Evolutionary conservation across 306 rosid genomes (phyloP).

Genomic region (Lupinus albus): DNA sequence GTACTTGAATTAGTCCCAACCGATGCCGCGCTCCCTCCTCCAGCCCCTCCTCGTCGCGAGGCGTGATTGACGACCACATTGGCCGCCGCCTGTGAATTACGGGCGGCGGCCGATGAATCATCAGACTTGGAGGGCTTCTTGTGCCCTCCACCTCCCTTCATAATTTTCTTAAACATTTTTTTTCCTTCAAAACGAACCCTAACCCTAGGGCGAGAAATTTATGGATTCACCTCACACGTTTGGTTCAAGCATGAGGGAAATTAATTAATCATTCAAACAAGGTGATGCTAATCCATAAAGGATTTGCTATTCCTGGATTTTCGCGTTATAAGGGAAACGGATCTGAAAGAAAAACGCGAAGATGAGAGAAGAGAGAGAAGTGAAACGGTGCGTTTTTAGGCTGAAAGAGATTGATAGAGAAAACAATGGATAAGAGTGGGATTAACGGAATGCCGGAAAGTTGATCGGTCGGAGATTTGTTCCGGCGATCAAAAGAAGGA

Average conservation of each 20-base stretch:
- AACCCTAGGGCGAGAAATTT: constrained; percentile 29
- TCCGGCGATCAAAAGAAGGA: constrained; percentile 60
- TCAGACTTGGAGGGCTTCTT: constrained; percentile 91
- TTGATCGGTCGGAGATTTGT: constrained; percentile 47
- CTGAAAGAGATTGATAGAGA: constrained; percentile 26
- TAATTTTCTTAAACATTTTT: constrained; percentile 84
- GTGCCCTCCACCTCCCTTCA: constrained; percentile 82
- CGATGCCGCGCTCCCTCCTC: constrained; percentile 9
- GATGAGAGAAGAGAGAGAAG: background rate
- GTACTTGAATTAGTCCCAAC: constrained; percentile 36
- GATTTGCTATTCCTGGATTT: constrained; percentile 30
- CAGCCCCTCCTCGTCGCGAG: constrained; percentile 54
- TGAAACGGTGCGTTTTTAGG: constrained; percentile 16
- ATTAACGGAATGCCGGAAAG: constrained; percentile 57
- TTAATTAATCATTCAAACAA: no score
- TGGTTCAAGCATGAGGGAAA: background rate
- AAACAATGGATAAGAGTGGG: constrained; percentile 46
- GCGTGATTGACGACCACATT: constrained; percentile 77
- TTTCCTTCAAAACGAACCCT: constrained; percentile 14
- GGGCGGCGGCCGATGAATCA: constrained; percentile 57
- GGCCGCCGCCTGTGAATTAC: constrained; percentile 48
- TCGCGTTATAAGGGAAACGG: constrained; percentile 43
- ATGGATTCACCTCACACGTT: no score
- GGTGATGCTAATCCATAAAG: constrained; percentile 35
- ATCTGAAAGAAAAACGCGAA: constrained; percentile 47